Evolutionary conservation across 495 filamentous ascomycete species (phyloP), one percentile per base, ranked within the genome.

Genomic region (Umbilicaria muhlenbergii): DNA sequence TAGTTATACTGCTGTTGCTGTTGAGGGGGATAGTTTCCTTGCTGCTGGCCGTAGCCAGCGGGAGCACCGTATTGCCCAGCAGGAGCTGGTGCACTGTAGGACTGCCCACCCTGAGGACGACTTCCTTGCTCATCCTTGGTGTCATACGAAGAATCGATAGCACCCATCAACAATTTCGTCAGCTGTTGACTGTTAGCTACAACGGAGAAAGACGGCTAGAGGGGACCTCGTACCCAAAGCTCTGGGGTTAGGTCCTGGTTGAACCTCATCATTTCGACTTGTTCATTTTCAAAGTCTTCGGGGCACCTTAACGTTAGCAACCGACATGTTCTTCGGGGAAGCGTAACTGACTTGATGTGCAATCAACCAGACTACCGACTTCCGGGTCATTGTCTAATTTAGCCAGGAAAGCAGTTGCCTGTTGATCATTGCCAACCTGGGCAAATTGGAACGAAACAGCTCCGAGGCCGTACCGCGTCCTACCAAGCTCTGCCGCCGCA

Each of bases 391-490:
- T 69, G 50, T 84, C 80, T 12, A 84, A 62, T 38, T 67, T 66
- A 8, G 57, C 56, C 19, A 84, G 61, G 60, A 82, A 84, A 37
- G 75, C 71, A 28, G 73, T 70, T 8, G 80, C 80, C 41, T 71
- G 68, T 51, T 66, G 58, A 51, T 84, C 80, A 45, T 78, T 80
- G 46, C 80, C 80, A 38, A 84, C 79, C 52, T 84, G 80, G 7
- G 80, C 78, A 54, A 84, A 83, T 51, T 83, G 78, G 66, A 83
- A 83, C 2, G 69, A 63, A 35, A 81, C 56, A 3, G 73, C 74
- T 45, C 70, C 69, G 11, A 59, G 58, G 14, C 70, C 72, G 46
- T 66, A 72, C 31, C 54, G 64, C 34, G 56, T 67, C 17, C 65
- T 60, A 11, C 59, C 51, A 7, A 73, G 52, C 47, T 75, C 60